Percentiles rank a stretch among this genome's conserved stretches.
Evolutionary conservation across 192 early-diverging fungal species (phyloP).

Genomic region (Geranomyces michiganensis): DNA sequence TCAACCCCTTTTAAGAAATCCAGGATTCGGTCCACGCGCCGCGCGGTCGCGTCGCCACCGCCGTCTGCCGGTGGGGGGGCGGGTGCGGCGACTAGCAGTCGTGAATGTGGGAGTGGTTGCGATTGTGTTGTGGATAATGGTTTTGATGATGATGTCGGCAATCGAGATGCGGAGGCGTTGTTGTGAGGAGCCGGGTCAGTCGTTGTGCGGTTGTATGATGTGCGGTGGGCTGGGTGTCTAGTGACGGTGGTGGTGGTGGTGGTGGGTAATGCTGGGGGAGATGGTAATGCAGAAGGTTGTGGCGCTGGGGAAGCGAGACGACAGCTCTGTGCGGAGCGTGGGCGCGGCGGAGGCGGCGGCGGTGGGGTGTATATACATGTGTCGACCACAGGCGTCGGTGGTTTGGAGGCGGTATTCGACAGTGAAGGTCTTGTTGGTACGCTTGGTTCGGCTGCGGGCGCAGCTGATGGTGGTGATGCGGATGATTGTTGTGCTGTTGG

Average conservation of each 20-base stretch:
- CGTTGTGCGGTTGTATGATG: too few relatives aligned
- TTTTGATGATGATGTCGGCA: too few relatives aligned
- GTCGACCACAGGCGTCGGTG: not conserved
- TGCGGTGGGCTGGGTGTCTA: not conserved
- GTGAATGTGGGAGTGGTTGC: not conserved
- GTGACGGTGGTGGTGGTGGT: not conserved
- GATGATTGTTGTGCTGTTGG: not conserved
- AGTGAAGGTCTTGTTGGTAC: not conserved
- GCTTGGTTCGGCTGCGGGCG: not conserved
- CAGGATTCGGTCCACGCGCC: constrained; percentile 54
- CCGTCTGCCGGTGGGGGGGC: not conserved
- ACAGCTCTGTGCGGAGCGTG: not conserved
- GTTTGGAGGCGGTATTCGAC: not conserved
- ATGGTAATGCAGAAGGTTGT: not conserved
- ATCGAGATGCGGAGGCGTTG: too few relatives aligned
- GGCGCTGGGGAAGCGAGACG: not conserved
- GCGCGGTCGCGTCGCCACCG: constrained; percentile 30
- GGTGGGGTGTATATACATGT: not conserved
- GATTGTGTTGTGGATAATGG: not conserved
- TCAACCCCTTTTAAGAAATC: constrained; percentile 53
- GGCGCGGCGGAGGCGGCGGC: not conserved
- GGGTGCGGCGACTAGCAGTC: not conserved
- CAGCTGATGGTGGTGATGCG: not conserved
- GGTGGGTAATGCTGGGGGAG: not conserved
- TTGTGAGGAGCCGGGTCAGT: too few relatives aligned